Conservation (phyloP, 306 rosid genomes). For the Quercus dentata region DNA sequence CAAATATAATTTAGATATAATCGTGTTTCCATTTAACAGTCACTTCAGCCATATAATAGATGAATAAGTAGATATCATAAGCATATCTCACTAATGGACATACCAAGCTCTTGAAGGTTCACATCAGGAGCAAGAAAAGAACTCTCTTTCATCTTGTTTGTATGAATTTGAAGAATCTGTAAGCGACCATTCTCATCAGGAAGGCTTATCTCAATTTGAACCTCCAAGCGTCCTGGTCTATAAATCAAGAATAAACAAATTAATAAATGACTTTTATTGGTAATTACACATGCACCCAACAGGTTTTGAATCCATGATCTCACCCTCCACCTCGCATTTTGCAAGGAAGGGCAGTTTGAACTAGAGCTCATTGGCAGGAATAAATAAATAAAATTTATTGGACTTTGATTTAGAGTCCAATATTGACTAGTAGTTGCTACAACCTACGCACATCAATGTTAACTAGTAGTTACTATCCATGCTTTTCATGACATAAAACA, state of each 20-base stretch:
- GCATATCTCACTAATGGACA: slow-evolving; percentile 27
- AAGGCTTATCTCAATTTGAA: slow-evolving; percentile 95
- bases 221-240: slow-evolving; percentile 98
- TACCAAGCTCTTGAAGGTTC: slow-evolving; percentile 93
- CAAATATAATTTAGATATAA: slow-evolving; percentile 14
- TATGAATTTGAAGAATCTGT: slow-evolving; percentile 97
- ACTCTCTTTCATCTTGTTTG: slow-evolving; percentile 97
- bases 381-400: too few species aligned
- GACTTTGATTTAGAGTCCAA: neutral
- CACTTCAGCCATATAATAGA: slow-evolving; percentile 13
- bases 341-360: too few species aligned
- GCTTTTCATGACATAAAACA: slow-evolving; percentile 6
- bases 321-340: too few species aligned
- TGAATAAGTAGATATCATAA: slow-evolving; percentile 17
- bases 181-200: slow-evolving; percentile 97
- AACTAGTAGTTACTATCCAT: slow-evolving; percentile 18
- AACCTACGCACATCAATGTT: slow-evolving; percentile 14
- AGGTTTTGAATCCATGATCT: neutral
- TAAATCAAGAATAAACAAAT: slow-evolving; percentile 25
- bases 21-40: neutral
- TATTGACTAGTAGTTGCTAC: slow-evolving; percentile 2
- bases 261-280: neutral
- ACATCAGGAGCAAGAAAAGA: slow-evolving; percentile 93
- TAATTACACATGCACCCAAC: too few species aligned
- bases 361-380: too few species aligned